Conservation (phyloP, 2,329 filamentous ascomycete genomes). For the Colletotrichum trifolii region DNA sequence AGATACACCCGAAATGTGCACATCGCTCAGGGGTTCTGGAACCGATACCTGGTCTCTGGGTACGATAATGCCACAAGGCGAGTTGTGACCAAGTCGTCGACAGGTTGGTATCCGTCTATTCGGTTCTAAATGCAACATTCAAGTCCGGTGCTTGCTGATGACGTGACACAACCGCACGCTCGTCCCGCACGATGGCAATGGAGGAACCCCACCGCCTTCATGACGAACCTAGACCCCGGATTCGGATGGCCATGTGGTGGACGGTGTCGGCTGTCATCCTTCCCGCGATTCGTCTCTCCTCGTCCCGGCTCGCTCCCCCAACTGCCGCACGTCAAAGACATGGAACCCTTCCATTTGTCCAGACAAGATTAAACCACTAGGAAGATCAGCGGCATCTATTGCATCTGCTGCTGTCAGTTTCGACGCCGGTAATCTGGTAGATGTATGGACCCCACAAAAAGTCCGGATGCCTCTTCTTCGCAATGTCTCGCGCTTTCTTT, state of each 20-base stretch:
- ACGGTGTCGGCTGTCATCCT: background rate
- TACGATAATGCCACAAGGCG: too few species aligned
- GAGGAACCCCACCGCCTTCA: background rate
- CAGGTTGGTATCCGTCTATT: too few species aligned
- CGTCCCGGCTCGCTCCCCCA: background rate
- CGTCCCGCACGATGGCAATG: too few species aligned
- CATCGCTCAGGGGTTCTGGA: too few species aligned
- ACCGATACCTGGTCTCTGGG: too few species aligned
- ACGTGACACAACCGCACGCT: too few species aligned
- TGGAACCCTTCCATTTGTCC: background rate
- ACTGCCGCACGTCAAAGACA: constrained; percentile 2
- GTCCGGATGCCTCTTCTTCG: background rate
- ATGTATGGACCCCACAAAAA: constrained; percentile 2
- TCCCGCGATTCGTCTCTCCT: constrained; percentile 5
- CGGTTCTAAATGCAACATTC: too few species aligned
- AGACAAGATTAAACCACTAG: background rate
- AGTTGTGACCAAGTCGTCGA: too few species aligned
- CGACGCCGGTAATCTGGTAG: background rate
- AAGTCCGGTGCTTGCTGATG: too few species aligned
- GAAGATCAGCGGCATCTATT: constrained; percentile 14
- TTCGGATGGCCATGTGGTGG: background rate
- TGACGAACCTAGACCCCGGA: background rate
- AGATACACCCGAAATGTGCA: too few species aligned
- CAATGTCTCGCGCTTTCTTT: background rate
- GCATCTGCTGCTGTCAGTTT: constrained; percentile 19